These are phyloP conservation scores for Ceratocystis huliohia DNA, from an alignment of 2,329 filamentous ascomycete species.

Conservation along the genomic window DNA sequence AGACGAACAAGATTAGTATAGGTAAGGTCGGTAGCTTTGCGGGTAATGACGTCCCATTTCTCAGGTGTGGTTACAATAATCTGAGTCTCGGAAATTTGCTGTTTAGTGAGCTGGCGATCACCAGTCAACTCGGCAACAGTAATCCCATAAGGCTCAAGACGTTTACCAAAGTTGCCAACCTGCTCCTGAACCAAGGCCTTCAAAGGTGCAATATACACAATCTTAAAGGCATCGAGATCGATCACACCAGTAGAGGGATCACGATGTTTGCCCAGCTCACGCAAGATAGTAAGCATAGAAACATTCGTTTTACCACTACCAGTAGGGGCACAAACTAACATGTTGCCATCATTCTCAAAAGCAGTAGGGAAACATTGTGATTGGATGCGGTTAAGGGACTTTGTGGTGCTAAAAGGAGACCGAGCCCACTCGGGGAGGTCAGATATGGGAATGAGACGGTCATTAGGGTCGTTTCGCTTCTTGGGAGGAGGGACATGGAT, in stretches of 20 bases:
- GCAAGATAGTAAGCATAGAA: slow-evolving; percentile 89
- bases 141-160: slow-evolving; percentile 82
- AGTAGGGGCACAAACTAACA: slow-evolving; percentile 94
- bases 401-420: slow-evolving; percentile 69
- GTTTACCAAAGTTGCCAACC: slow-evolving; percentile 90
- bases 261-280: slow-evolving; percentile 91
- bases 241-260: slow-evolving; percentile 85
- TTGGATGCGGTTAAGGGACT: slow-evolving; percentile 88
- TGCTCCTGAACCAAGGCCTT: slow-evolving; percentile 96
- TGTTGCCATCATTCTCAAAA: slow-evolving; percentile 88
- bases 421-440: slow-evolving; percentile 90
- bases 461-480: slow-evolving; percentile 66
- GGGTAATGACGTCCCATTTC: slow-evolving; percentile 98
- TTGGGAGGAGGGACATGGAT: slow-evolving; percentile 94
- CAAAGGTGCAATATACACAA: slow-evolving; percentile 90
- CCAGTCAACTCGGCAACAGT: slow-evolving; percentile 91
- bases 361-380: slow-evolving; percentile 84
- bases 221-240: slow-evolving; percentile 93
- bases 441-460: slow-evolving; percentile 69
- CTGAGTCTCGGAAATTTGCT: slow-evolving; percentile 95
- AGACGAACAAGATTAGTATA: slow-evolving; percentile 96
- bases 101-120: slow-evolving; percentile 94
- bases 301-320: slow-evolving; percentile 98
- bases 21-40: slow-evolving; percentile 90
- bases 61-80: slow-evolving; percentile 97